Evolutionary conservation across 257 asterid species (phyloP).

Genomic region (Capsicum baccatum): DNA sequence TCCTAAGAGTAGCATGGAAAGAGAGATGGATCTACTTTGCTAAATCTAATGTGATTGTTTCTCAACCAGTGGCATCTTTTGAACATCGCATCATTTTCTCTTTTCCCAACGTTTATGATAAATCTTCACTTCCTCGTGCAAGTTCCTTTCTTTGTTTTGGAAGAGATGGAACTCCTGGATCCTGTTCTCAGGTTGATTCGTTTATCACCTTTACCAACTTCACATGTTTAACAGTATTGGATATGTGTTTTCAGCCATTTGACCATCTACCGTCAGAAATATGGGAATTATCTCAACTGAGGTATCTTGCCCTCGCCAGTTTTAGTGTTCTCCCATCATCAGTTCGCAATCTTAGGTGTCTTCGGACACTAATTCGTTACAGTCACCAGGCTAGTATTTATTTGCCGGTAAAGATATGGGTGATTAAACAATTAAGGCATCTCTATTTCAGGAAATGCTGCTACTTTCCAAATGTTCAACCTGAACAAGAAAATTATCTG

Average conservation of each 20-base stretch:
- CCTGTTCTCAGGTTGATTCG: neutral
- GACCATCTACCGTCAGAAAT: slow-evolving; percentile 12
- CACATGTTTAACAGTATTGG: neutral
- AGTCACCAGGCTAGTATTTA: slow-evolving; percentile 20
- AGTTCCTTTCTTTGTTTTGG: slow-evolving; percentile 14
- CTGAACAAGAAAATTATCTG: neutral
- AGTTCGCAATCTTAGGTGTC: neutral
- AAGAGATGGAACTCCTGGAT: slow-evolving; percentile 15
- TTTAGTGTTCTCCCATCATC: neutral
- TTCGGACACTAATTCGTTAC: slow-evolving; percentile 26
- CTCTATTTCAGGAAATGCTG: slow-evolving; percentile 16
- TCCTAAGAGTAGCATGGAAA: neutral
- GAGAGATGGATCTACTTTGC: neutral
- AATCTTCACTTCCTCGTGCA: neutral
- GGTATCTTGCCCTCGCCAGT: neutral
- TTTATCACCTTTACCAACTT: slow-evolving; percentile 10
- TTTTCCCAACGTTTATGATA: neutral
- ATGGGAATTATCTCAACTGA: neutral
- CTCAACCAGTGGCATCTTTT: neutral
- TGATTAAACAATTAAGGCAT: slow-evolving; percentile 9
- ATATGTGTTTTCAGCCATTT: slow-evolving; percentile 14
- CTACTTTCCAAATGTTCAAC: neutral
- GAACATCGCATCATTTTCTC: neutral
- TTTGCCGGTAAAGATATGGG: slow-evolving; percentile 6
- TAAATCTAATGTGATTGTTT: neutral